Percentiles rank a stretch among this genome's conserved stretches.
Evolutionary conservation across 495 filamentous ascomycete genomes (phyloP).

Genomic region (Penicillium bialowiezense): DNA sequence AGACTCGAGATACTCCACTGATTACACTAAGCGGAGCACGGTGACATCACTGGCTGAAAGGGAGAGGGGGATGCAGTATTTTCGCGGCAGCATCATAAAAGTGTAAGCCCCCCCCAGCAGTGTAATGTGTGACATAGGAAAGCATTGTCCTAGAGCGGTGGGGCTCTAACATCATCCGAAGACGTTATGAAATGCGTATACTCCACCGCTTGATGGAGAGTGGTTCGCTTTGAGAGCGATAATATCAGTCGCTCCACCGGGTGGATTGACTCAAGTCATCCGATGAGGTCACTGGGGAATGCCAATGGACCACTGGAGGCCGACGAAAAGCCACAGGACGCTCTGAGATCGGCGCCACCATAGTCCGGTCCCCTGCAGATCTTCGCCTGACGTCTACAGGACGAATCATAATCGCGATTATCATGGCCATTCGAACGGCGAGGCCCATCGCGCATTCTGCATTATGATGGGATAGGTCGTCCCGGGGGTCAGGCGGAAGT

Average conservation of each 20-base stretch:
- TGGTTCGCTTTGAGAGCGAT: conserved; percentile 10
- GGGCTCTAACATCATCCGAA: conserved; percentile 10
- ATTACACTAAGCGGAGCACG: conserved; percentile 6
- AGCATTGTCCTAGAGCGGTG: neutral
- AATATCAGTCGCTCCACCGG: conserved; percentile 19
- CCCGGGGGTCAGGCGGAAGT: conserved; percentile 3
- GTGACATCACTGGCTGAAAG: conserved; percentile 31
- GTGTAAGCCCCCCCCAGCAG: conserved; percentile 4
- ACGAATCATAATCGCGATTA: conserved; percentile 15
- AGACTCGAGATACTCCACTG: conserved; percentile 6
- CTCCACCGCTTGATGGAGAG: conserved; percentile 23
- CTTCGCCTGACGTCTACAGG: conserved; percentile 19
- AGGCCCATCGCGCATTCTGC: conserved; percentile 8
- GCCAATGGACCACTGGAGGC: conserved; percentile 11
- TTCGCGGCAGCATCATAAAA: conserved; percentile 21
- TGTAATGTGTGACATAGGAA: neutral
- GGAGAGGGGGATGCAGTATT: neutral
- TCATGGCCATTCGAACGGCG: conserved; percentile 5
- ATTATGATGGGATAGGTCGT: conserved; percentile 3
- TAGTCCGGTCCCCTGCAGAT: conserved; percentile 26
- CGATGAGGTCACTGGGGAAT: conserved; percentile 40
- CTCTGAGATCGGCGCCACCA: conserved; percentile 17
- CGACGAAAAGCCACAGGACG: conserved; percentile 1
- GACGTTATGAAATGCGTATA: conserved; percentile 23
- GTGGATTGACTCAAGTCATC: conserved; percentile 13